Conservation (phyloP, 2,329 filamentous ascomycete genomes). For the Blastomyces parvus region DNA sequence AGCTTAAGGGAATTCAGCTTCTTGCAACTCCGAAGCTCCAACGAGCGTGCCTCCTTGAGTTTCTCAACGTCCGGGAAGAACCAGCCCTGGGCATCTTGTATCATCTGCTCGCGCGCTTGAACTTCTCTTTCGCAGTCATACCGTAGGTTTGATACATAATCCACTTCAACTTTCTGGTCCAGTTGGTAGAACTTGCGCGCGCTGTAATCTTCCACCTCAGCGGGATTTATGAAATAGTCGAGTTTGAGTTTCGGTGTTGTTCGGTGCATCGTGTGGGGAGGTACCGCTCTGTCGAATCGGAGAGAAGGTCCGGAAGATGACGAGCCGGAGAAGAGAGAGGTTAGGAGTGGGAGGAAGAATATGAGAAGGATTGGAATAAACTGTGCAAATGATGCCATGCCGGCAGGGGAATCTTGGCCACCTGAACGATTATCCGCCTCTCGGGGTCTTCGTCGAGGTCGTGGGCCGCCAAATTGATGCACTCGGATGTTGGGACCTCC, state of each 20-base stretch:
- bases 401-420: slow-evolving; percentile 43
- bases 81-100: slow-evolving; percentile 77
- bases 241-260: slow-evolving; percentile 61
- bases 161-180: slow-evolving; percentile 66
- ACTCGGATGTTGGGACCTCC: slow-evolving; percentile 86
- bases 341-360: slow-evolving; percentile 75
- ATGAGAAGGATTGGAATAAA: slow-evolving; percentile 82
- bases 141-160: slow-evolving; percentile 58
- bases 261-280: slow-evolving; percentile 66
- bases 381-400: slow-evolving; percentile 52
- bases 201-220: slow-evolving; percentile 62
- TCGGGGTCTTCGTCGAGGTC: slow-evolving; percentile 66
- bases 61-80: slow-evolving; percentile 73
- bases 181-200: slow-evolving; percentile 61
- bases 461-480: slow-evolving; percentile 82
- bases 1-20: slow-evolving; percentile 35
- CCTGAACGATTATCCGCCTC: slow-evolving; percentile 49
- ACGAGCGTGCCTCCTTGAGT: slow-evolving; percentile 58
- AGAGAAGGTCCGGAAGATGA: slow-evolving; percentile 56
- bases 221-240: slow-evolving; percentile 76
- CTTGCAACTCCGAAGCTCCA: slow-evolving; percentile 53
- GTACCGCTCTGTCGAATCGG: slow-evolving; percentile 61
- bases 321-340: slow-evolving; percentile 61
- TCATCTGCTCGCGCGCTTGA: slow-evolving; percentile 53
- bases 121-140: slow-evolving; percentile 67